Conservation (phyloP, 768 basidiomycete species). For the Lentinula aciculospora region DNA sequence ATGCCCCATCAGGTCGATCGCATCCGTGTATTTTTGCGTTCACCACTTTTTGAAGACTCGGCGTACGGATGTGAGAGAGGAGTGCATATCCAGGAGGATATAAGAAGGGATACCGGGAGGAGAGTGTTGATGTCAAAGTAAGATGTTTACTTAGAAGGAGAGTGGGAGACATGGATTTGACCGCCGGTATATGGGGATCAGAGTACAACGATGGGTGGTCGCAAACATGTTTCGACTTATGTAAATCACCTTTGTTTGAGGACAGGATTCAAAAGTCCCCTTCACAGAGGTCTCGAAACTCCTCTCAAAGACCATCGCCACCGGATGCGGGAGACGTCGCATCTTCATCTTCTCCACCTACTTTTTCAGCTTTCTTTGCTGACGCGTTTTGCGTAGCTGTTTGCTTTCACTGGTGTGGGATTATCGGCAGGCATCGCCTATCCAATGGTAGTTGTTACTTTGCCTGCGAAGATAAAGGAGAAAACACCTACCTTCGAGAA, state of each 20-base stretch:
- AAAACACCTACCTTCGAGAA: background rate
- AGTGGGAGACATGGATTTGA: conserved; percentile 36
- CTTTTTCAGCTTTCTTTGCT: background rate
- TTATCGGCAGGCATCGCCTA: background rate
- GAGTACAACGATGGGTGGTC: conserved; percentile 39
- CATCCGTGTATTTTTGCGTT: conserved; percentile 14
- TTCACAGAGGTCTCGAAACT: background rate
- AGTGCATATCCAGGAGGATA: conserved; percentile 37
- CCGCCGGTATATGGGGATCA: conserved; percentile 44
- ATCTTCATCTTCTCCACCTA: background rate
- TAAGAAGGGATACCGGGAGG: conserved; percentile 29
- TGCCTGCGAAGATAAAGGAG: background rate
- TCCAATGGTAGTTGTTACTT: background rate
- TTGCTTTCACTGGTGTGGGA: background rate
- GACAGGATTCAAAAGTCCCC: conserved; percentile 27
- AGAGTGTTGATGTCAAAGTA: conserved; percentile 27
- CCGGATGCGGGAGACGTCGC: background rate
- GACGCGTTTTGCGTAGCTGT: background rate
- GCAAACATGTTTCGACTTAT: conserved; percentile 51
- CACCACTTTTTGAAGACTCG: conserved; percentile 32
- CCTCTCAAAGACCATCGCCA: background rate
- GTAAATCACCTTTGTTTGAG: conserved; percentile 32
- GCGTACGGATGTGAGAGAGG: background rate
- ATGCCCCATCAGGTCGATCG: conserved; percentile 15
- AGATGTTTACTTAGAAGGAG: conserved; percentile 23